Evolutionary conservation across 2,329 filamentous ascomycete genomes (phyloP), one percentile per base, ranked within the genome.

Genomic region (Diaporthe caulivora): DNA sequence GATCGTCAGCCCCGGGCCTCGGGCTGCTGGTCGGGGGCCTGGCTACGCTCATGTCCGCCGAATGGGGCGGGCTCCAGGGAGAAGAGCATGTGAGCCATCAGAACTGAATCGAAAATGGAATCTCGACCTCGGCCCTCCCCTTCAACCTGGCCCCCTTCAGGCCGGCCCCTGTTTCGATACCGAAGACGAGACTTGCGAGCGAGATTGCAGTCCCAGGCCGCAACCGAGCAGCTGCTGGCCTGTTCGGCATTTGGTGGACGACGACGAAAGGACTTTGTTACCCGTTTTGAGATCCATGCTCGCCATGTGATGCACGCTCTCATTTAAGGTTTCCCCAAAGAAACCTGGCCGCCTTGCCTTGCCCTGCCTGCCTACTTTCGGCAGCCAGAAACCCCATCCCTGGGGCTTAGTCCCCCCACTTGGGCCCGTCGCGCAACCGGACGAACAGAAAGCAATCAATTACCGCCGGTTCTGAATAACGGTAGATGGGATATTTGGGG

Each of bases 261-360:
- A 65, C 47, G 44, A 65, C 44, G n/a, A 51, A n/a, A 31, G 29
- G 44, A 26, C 62, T 65, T 65, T 65, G 60, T 49, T 51, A 40
- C 44, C 62, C 62, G 44, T 65, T 51, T 65, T 65, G 62, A 51
- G 62, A 65, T 65, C 62, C 62, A 65, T 65, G 62, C 15, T 65
- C 62, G 62, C 62, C 62, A 65, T 65, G 62, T 65, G 62, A 65
- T 65, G 62, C 29, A 7, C 62, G 29, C 62, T 13, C 62, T 65
- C 62, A 51, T 51, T 67, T 40, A 67, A 67, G 62, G 62, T 67
- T 67, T 67, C 4, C 31, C 47, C 51, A n/a, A 18, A 53, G 5
- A 40, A 40, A n/a, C 53, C 7, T 44, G 29, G 47, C 18, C 21
- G n/a, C 62, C 44, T 53, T 67, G 24, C 44, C 47, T 53, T 53